Base-by-base conservation (phyloP, 176 grass and related monocot genomes). In the Aegilops sharonensis region DNA sequence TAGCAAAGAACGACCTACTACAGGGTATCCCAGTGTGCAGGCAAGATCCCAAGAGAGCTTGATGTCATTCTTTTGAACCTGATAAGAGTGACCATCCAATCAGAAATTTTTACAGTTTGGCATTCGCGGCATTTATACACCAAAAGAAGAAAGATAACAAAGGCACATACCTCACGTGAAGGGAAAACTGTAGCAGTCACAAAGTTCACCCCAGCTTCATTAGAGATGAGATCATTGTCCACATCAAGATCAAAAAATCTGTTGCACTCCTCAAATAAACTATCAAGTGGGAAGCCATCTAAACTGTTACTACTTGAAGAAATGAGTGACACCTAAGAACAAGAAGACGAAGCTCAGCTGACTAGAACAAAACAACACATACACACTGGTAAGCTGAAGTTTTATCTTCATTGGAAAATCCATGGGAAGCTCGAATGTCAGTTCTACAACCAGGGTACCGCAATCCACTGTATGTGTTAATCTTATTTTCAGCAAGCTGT, bases 1-100 rank as follows among this genome's bases (percentile, higher is more conserved):
- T 83, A 95, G 89, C 84, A 94, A 80, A 36, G 75, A 77, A 76
- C 52, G 82, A 36, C 93, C 92, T 31, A 84, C 30, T 74, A 34
- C 87, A 86, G 88, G 92, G 70, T 81, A 88, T 77, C 93, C 93
- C 64, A 95, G 76, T 24, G 81, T 86, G 87, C 90, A 95, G 64
- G 93, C 86, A 86, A 98, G 90, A 30, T 88, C 92, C 96, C 96
- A 98, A 54, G 96, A 95, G 37, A 98, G 86, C 87, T 89, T 92
- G 61, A 95, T 88, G 54, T 17, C 92, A 89, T 91, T 87, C 91
- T 95, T 98, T 65, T 89, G 62, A 84, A 92, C 91, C 96, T 98
- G 82, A 48, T 68, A 79, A 87, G 42, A 52, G 24, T 50, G 43
- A 66, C 18, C 34, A 73, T 82, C 59, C 20, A 81, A 59, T 18